A percentile compares a stretch with the other conserved stretches of the same genome.
Evolutionary conservation across 495 filamentous ascomycete species (phyloP).

Genomic region (Xylaria castorea): DNA sequence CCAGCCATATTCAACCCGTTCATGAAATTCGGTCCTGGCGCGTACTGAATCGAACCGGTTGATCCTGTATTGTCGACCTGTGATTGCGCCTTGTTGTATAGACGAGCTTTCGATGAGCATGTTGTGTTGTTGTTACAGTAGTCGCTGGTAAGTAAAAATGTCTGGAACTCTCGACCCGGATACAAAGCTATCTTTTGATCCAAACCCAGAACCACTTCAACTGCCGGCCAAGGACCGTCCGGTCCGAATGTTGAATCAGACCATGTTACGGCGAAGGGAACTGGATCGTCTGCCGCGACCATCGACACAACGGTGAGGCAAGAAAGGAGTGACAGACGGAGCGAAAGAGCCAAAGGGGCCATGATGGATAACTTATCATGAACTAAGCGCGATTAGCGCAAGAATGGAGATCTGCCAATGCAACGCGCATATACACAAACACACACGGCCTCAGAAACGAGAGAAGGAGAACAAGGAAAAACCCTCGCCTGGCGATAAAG

Average conservation of each 20-base stretch:
- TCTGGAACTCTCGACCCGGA: slow-evolving; percentile 42
- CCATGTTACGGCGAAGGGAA: slow-evolving; percentile 36
- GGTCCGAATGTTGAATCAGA: slow-evolving; percentile 43
- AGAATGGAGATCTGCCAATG: neutral
- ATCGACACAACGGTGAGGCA: slow-evolving; percentile 33
- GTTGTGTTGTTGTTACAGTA: slow-evolving; percentile 39
- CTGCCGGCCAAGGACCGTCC: slow-evolving; percentile 48
- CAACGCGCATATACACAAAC: neutral
- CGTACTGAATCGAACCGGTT: slow-evolving; percentile 30
- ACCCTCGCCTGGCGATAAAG: neutral
- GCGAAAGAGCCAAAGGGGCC: slow-evolving; percentile 29
- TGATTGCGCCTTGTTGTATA: slow-evolving; percentile 37
- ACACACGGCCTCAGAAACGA: neutral
- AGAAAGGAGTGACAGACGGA: slow-evolving; percentile 38
- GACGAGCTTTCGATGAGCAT: slow-evolving; percentile 36
- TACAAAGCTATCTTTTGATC: slow-evolving; percentile 43
- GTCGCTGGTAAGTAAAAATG: slow-evolving; percentile 38
- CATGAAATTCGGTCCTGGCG: slow-evolving; percentile 35
- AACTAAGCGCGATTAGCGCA: slow-evolving; percentile 25
- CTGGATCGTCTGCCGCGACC: slow-evolving; percentile 24
- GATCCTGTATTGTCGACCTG: slow-evolving; percentile 39
- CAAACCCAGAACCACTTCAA: slow-evolving; percentile 40
- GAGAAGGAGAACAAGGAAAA: slow-evolving; percentile 9
- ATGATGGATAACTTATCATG: slow-evolving; percentile 29
- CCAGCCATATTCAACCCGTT: slow-evolving; percentile 32